phyloP scores from a whole-genome alignment of 345 rosid species.

The Corchorus capsularis region DNA sequence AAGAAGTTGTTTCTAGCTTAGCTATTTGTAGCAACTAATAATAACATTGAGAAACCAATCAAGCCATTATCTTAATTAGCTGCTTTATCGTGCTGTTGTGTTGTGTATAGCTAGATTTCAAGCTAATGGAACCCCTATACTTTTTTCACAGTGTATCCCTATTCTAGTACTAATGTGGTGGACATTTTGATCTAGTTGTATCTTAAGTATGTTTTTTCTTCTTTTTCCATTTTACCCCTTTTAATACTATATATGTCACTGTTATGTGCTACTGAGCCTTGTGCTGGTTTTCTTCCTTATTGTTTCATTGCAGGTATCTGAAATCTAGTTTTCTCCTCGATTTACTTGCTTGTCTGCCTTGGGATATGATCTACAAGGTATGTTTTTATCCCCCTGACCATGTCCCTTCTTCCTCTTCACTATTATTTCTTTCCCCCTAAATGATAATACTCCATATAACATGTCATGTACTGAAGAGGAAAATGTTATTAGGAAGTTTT shows the following conservation, averaged over 20 bases:
- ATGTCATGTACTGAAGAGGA: neutral
- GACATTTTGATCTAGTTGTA: neutral
- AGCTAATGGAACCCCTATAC: neutral
- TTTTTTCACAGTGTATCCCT: neutral
- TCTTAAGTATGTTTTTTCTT: neutral
- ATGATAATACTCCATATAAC: neutral
- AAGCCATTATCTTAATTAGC: neutral
- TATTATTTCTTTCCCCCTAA: neutral
- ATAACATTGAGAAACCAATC: neutral
- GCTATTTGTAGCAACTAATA: too few relatives aligned
- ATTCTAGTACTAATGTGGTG: neutral
- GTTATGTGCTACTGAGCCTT: neutral
- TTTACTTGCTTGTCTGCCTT: constrained; percentile 75
- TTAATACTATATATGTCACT: neutral
- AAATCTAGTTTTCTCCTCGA: constrained; percentile 70
- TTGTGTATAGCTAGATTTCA: neutral
- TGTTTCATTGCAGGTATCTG: constrained; percentile 54
- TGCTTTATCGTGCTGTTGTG: neutral
- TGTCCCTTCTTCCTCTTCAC: neutral
- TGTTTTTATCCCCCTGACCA: neutral
- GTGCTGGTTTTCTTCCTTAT: neutral
- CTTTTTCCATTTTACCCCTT: neutral
- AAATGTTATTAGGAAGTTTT: neutral
- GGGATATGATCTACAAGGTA: constrained; percentile 87
- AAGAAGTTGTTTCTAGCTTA: too few relatives aligned